A percentile compares a stretch with the other conserved stretches of the same genome.
phyloP scores from a whole-genome alignment of 2,329 filamentous ascomycete genomes.

The Raffaelea deltoideospora region DNA sequence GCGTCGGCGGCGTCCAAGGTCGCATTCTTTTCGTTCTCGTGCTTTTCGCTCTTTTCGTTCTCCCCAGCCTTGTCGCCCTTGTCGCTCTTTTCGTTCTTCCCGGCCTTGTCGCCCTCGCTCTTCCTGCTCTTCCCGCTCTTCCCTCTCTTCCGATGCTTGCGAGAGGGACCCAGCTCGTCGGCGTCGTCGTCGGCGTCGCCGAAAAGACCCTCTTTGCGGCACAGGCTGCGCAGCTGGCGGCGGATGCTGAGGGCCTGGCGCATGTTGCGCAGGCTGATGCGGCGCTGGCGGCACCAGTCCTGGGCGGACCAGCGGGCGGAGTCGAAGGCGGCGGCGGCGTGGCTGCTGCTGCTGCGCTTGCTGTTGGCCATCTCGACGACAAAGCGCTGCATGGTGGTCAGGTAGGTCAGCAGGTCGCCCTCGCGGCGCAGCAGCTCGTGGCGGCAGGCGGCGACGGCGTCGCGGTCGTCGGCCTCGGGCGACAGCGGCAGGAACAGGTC shows the following conservation, averaged over 20 bases:
- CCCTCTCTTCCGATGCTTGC: too few relatives aligned
- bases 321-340: too few relatives aligned
- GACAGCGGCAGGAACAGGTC: slow-evolving; percentile 43
- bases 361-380: slow-evolving; percentile 34
- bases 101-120: background rate
- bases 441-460: slow-evolving; percentile 31
- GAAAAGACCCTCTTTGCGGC: slow-evolving; percentile 34
- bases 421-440: slow-evolving; percentile 45
- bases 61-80: too few relatives aligned
- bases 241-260: slow-evolving; percentile 46
- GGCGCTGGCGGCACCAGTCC: slow-evolving; percentile 42
- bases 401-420: slow-evolving; percentile 49
- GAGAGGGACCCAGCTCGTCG: too few relatives aligned
- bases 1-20: too few relatives aligned
- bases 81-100: background rate
- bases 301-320: too few relatives aligned
- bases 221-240: slow-evolving; percentile 43
- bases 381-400: slow-evolving; percentile 49
- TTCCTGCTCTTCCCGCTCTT: background rate
- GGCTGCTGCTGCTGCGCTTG: too few relatives aligned
- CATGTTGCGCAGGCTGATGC: slow-evolving; percentile 46
- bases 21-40: too few relatives aligned
- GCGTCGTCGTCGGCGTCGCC: slow-evolving; percentile 32
- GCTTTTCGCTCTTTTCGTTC: too few relatives aligned
- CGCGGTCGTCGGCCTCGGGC: slow-evolving; percentile 36